A percentile compares a stretch with the other conserved stretches of the same genome.
phyloP scores from a whole-genome alignment of 1,139 yeast genomes.

The Lodderomyces margitis region DNA sequence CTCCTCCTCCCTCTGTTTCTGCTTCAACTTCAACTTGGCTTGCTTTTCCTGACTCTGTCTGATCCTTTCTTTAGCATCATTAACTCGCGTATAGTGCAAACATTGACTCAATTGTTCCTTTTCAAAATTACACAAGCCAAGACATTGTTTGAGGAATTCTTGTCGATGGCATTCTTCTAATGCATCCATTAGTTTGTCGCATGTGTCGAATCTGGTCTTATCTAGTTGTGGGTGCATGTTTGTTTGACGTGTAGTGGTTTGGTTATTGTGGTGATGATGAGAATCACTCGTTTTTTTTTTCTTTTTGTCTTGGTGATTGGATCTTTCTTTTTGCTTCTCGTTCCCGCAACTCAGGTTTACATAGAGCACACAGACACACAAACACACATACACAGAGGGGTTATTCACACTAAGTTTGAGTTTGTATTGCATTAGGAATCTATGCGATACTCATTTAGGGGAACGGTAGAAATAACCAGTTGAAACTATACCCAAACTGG shows the following conservation, averaged over 20 bases:
- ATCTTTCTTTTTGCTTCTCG: too few relatives aligned
- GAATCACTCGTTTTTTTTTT: not conserved
- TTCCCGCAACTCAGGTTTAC: too few relatives aligned
- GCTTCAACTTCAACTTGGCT: constrained; percentile 50
- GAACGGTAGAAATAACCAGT: too few relatives aligned
- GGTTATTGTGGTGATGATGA: not conserved
- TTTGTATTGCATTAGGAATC: too few relatives aligned
- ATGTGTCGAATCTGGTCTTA: constrained; percentile 49
- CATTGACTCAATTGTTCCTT: constrained; percentile 79
- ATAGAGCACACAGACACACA: too few relatives aligned
- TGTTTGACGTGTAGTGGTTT: not conserved
- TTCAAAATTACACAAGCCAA: constrained; percentile 83
- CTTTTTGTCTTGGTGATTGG: not conserved
- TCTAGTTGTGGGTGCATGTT: constrained; percentile 50
- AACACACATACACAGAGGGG: too few relatives aligned
- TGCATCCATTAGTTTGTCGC: constrained; percentile 81
- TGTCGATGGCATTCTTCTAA: constrained; percentile 84
- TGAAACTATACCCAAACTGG: too few relatives aligned
- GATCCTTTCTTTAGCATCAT: constrained; percentile 64
- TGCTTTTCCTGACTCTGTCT: constrained; percentile 55
- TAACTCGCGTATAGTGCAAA: constrained; percentile 72
- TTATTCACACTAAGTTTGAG: too few relatives aligned
- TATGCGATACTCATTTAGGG: too few relatives aligned
- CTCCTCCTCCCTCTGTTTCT: constrained; percentile 69
- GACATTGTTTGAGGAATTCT: constrained; percentile 67